Evolutionary conservation across 2,329 filamentous ascomycete genomes (phyloP).

Genomic region (Paecilomyces variotii): DNA sequence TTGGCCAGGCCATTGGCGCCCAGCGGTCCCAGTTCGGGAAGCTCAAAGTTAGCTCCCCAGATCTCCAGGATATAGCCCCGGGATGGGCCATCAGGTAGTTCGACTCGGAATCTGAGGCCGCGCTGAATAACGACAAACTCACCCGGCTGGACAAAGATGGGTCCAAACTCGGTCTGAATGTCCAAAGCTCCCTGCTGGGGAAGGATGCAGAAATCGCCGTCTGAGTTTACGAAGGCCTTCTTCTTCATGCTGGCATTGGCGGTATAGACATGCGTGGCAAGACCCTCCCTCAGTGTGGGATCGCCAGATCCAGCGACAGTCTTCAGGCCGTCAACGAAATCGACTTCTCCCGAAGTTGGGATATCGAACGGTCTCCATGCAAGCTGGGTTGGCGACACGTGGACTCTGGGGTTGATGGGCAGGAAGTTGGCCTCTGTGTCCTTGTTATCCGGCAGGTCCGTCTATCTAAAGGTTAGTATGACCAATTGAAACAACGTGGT

Average conservation of each 20-base stretch:
- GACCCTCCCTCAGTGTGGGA: constrained; percentile 47
- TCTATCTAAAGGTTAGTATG: constrained; percentile 21
- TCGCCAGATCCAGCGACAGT: constrained; percentile 50
- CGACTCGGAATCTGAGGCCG: constrained; percentile 57
- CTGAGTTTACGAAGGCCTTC: constrained; percentile 52
- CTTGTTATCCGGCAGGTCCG: constrained; percentile 37
- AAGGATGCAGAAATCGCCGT: constrained; percentile 59
- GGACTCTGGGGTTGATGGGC: constrained; percentile 44
- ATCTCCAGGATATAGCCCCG: constrained; percentile 62
- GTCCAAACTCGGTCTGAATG: constrained; percentile 61
- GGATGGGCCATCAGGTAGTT: constrained; percentile 50
- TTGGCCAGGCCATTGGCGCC: constrained; percentile 61
- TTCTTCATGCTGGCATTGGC: constrained; percentile 50
- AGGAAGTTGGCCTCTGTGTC: constrained; percentile 26
- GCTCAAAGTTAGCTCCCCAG: constrained; percentile 56
- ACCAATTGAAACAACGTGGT: too few relatives aligned
- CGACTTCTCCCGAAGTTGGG: constrained; percentile 40
- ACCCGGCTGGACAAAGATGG: constrained; percentile 57
- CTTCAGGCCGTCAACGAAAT: constrained; percentile 49
- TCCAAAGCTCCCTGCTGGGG: constrained; percentile 58
- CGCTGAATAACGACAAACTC: constrained; percentile 60
- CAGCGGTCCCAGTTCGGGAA: constrained; percentile 60
- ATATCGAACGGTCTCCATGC: constrained; percentile 52
- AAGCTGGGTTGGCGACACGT: constrained; percentile 49
- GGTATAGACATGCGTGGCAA: constrained; percentile 50